Base-by-base conservation (phyloP, 352 stramenopile genomes). In the Globisporangium spinosum region DNA sequence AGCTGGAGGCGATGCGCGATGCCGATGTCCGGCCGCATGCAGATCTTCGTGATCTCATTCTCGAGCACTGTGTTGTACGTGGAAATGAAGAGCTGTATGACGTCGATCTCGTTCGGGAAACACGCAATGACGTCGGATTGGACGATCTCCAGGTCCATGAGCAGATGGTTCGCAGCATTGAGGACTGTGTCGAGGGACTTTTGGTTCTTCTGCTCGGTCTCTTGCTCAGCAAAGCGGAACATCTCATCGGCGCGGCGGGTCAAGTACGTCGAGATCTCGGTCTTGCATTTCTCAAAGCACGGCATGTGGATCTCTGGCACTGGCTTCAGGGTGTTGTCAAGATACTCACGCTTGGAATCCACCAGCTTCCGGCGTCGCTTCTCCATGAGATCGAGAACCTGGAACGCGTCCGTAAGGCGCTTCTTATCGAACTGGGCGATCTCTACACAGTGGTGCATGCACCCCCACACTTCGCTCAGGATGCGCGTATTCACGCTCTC, bases 51-150 rank as follows among this genome's bases (percentile, higher is more conserved):
- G 61, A 95, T 91, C 59, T 91, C 80, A 9, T 61, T 77, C 56
- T 95, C 87, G 1, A 95, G 66, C 12, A 89, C 72, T 1, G 80
- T 71, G 53, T 89, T 95, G 74, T 95, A 94, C n/a, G 85, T 90
- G 53, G 63, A 77, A 2, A 83, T 85, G 43, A 91, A 93, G 29
- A 95, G 72, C n/a, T 91, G 70, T 23, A 95, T 75, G 6, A 93
- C 75, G 51, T 95, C 85, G n/a, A 95, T 85, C 7, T 92, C 82
- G 10, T 61, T 73, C 13, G 87, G 87, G 58, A 95, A 95, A 38
- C 81, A 94, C 10, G 70, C 53, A 15, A 80, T 76, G 32, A 95
- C 87, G 17, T 95, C 84, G 9, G 75, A 77, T 59, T 94, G 83
- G 0, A 95, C 81, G 56, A 89, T 78, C 69, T 94, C 87, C 23